A percentile compares a stretch with the other conserved stretches of the same genome.
phyloP scores from a whole-genome alignment of 345 rosid genomes.

The Salix exigua region DNA sequence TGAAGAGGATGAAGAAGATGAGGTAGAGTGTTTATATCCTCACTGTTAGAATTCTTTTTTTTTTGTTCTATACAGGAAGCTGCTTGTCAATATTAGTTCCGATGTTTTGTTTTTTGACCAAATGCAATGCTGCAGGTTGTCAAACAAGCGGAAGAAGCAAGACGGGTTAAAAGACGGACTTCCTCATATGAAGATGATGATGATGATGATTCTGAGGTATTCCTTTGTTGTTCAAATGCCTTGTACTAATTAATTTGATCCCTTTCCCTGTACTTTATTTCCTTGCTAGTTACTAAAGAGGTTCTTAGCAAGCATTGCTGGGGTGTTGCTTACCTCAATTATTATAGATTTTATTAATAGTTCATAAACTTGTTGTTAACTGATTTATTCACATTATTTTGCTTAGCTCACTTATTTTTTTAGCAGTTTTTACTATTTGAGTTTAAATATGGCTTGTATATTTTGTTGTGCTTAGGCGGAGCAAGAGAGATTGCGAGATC shows the following conservation, averaged over 20 bases:
- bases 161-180: conserved; percentile 54
- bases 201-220: conserved; percentile 67
- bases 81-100: conserved; percentile 16
- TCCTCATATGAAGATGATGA: conserved; percentile 40
- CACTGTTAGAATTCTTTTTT: conserved; percentile 12
- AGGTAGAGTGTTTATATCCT: conserved; percentile 45
- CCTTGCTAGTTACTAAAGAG: neutral
- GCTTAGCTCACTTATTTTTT: neutral
- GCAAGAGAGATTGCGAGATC: conserved; percentile 88
- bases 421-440: neutral
- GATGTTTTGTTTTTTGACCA: conserved; percentile 7
- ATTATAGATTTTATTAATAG: neutral
- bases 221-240: conserved; percentile 3
- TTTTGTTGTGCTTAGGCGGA: conserved; percentile 56
- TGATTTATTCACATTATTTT: neutral
- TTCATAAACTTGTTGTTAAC: neutral
- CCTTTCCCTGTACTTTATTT: neutral
- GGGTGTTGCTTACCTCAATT: too few species aligned
- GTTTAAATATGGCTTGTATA: conserved; percentile 4
- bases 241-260: neutral
- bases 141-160: conserved; percentile 37
- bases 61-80: conserved; percentile 19
- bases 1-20: conserved; percentile 69
- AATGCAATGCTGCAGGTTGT: conserved; percentile 46
- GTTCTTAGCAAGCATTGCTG: neutral